Conservation (phyloP, 139 green algal genomes). For the Gonium pectorale region DNA sequence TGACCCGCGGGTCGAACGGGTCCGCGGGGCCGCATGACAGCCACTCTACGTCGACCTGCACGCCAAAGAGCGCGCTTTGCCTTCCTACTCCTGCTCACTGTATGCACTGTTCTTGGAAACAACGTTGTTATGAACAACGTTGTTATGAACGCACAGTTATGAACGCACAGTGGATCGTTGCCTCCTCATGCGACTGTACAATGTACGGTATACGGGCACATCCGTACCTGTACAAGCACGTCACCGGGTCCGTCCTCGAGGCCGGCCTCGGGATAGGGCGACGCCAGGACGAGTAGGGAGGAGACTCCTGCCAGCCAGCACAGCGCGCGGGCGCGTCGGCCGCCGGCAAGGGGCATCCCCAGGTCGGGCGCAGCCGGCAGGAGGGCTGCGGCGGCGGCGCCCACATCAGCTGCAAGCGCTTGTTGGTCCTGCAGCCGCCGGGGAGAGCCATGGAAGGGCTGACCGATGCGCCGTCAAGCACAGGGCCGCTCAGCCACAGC, state of each 20-base stretch:
- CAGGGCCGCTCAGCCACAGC: no score
- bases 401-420: background rate
- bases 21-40: slow-evolving; percentile 15
- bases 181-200: no score
- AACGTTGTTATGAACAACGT: no score
- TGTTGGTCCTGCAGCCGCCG: slow-evolving; percentile 8
- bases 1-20: background rate
- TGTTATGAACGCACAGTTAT: no score
- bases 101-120: no score
- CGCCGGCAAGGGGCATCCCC: slow-evolving; percentile 45
- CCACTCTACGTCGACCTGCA: slow-evolving; percentile 30
- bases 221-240: no score
- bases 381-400: background rate
- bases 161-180: no score
- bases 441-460: no score
- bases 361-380: background rate
- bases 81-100: no score
- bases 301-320: slow-evolving; percentile 39
- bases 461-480: no score
- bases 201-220: no score
- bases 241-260: slow-evolving; percentile 46
- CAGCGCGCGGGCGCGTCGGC: slow-evolving; percentile 34
- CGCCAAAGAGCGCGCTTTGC: no score
- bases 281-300: slow-evolving; percentile 57
- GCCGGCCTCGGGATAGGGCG: slow-evolving; percentile 43